These are phyloP conservation scores for Penicillium sp. DNA, from an alignment of 2,329 filamentous ascomycete genomes.

Conservation along the genomic window DNA sequence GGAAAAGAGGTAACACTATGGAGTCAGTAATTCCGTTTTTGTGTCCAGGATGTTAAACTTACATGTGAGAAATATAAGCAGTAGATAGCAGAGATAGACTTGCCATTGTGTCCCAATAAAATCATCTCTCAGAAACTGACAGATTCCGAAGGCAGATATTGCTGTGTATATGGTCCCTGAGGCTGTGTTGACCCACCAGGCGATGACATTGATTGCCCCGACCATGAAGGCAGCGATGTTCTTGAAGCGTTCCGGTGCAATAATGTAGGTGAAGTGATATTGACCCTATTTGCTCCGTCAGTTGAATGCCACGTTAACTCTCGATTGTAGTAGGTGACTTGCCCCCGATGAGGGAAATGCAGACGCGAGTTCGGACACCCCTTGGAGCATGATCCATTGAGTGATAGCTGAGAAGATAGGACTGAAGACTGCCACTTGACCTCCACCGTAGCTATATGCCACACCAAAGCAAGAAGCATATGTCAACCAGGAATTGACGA, in stretches of 20 bases:
- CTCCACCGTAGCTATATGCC: slow-evolving; percentile 26
- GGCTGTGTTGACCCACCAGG: slow-evolving; percentile 27
- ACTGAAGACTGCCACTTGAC: slow-evolving; percentile 24
- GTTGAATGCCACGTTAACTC: not conserved
- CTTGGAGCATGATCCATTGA: slow-evolving; percentile 22
- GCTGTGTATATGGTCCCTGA: slow-evolving; percentile 17
- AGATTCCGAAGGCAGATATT: slow-evolving; percentile 19
- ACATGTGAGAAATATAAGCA: slow-evolving; percentile 2
- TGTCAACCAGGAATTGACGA: slow-evolving; percentile 27
- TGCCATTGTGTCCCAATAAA: slow-evolving; percentile 19
- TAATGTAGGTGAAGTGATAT: slow-evolving; percentile 33
- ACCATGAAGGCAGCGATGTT: slow-evolving; percentile 28
- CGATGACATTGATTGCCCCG: slow-evolving; percentile 27
- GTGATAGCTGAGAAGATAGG: slow-evolving; percentile 19
- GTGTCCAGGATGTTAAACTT: not conserved
- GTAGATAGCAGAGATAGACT: slow-evolving; percentile 18
- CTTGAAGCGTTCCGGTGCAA: slow-evolving; percentile 22
- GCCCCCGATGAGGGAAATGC: not conserved
- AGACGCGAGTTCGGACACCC: not conserved
- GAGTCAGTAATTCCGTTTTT: slow-evolving; percentile 4
- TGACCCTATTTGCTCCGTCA: slow-evolving; percentile 22
- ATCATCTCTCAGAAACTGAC: slow-evolving; percentile 9
- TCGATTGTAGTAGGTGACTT: not conserved
- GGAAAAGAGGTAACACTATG: slow-evolving; percentile 21
- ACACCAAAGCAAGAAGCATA: slow-evolving; percentile 27